These are phyloP conservation scores for Chaetomiaceae sp. DNA, from an alignment of 2,329 filamentous ascomycete species.

Conservation along the genomic window DNA sequence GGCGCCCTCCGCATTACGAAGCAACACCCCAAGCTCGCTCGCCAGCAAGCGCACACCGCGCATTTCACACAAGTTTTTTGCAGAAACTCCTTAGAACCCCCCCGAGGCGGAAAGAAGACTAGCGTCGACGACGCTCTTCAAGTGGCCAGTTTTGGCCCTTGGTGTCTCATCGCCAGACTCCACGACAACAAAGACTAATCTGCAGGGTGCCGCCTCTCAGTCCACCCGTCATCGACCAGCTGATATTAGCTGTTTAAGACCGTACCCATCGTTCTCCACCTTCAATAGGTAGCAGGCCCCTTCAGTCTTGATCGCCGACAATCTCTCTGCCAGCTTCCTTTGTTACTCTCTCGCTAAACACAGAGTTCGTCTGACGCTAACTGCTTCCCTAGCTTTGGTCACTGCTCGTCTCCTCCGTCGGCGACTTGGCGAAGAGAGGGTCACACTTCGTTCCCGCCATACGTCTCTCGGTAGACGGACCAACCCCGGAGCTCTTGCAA, in stretches of 20 bases:
- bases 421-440: neutral
- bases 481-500: no score
- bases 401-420: neutral
- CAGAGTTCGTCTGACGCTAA: constrained; percentile 1
- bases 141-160: constrained; percentile 24
- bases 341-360: constrained; percentile 9
- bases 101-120: constrained; percentile 1
- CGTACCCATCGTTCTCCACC: constrained; percentile 17
- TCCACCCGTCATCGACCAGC: constrained; percentile 16
- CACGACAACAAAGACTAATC: constrained; percentile 30
- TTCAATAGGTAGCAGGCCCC: constrained; percentile 9
- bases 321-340: constrained; percentile 13
- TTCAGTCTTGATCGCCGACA: constrained; percentile 13
- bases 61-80: neutral
- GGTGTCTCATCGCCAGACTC: constrained; percentile 30
- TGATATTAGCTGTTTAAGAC: constrained; percentile 23
- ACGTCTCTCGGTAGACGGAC: neutral
- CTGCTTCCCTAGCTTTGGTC: neutral
- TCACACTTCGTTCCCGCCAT: neutral
- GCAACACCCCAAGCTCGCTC: constrained; percentile 1
- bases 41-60: neutral
- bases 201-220: constrained; percentile 22
- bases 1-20: constrained; percentile 21
- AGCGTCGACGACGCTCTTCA: constrained; percentile 17
- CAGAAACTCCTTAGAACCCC: neutral